Evolutionary conservation across 2,329 filamentous ascomycete genomes (phyloP), one percentile per base, ranked within the genome.

Genomic region (Aspergillus pseudoviridinutans): DNA sequence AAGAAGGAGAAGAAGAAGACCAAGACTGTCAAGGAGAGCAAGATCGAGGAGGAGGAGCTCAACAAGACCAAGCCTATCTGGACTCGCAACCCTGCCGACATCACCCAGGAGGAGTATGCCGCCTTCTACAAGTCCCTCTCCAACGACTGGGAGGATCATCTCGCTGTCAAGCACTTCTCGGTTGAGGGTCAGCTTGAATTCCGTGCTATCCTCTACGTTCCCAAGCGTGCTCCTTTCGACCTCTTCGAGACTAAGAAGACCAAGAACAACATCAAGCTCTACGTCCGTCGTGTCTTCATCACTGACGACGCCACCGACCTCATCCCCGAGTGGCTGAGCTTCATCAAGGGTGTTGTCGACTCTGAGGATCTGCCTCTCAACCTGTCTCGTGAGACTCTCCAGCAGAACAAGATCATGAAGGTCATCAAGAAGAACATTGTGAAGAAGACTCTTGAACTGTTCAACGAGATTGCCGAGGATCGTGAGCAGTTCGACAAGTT

Each of bases 341-440:
- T 99, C 82, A 82, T 99, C 87, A 99, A 99, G 90, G 94, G 94
- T 89, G 94, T 99, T 71, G 94, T 99, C 79, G 94, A 99, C 83
- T 99, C 94, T 73, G 94, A 99, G 87, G 94, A 99, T 79, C 90
- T 99, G 63, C 94, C 94, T 71, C 90, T 99, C 79, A 99, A 99
- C 88, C 81, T 99, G 83, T 97, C 94, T 75, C 94, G 94, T 89
- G 94, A 99, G 88, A 97, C 93, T 58, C 91, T 99, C 52, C 94
- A 99, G 84, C 94, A 97, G 86, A 99, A 97, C 90, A 97, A 97
- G 92, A 99, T 99, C 86, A 97, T 97, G 94, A 97, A 97, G 90
- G 94, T 97, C 80, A 97, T 97, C 87, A 96, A 95, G 88, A 99
- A 99, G 92, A 99, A 99, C 89, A 96, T 99, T 67, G 92, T 99